Evolutionary conservation across 2,329 filamentous ascomycete species (phyloP), one percentile per base, ranked within the genome.

Genomic region (Verticillium tricorpus): DNA sequence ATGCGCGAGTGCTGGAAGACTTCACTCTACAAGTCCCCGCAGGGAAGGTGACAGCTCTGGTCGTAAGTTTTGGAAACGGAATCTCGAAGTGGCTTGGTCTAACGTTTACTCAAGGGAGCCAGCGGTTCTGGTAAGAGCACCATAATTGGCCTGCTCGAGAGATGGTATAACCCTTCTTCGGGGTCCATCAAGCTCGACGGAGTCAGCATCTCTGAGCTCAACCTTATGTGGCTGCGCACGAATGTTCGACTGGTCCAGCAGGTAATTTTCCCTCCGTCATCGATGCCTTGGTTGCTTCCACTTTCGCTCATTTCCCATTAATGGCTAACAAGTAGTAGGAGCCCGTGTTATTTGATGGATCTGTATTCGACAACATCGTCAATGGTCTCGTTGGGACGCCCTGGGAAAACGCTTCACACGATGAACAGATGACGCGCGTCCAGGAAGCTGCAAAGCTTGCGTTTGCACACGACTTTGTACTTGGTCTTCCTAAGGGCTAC

Each of bases 41-140:
- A 0, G 72, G 72, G n/a, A 76, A 76, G 61, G 73, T 71, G 9
- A 70, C 69, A 2, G 69, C 69, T 1, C 60, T 71, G 7, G 68
- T 71, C 34, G 68, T 65, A 61, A 62, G 66, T 61, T 35, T 14
- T 14, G 14, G 34, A 5, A 1, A 2, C 34, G 34, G 14, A 11
- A 22, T 56, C 34, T 28, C 28, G 28, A 28, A 28, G 28, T 28
- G 28, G 28, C 34, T 35, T 14, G 9, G 7, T 35, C 34, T 35
- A 14, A 35, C 34, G 28, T 35, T 35, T 9, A 35, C 76, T 86
- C 5, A 83, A 88, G 6, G 85, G 85, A 0, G 74, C 81, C 2
- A 85, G 82, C 22, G 86, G 85, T 0, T 84, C 78, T 4, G 85
- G 85, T 0, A 87, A 87, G 66, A 85, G 82, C 55, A 87, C 84